phyloP scores from a whole-genome alignment of 2,329 filamentous ascomycete species.

The Zymoseptoria pseudotritici region DNA sequence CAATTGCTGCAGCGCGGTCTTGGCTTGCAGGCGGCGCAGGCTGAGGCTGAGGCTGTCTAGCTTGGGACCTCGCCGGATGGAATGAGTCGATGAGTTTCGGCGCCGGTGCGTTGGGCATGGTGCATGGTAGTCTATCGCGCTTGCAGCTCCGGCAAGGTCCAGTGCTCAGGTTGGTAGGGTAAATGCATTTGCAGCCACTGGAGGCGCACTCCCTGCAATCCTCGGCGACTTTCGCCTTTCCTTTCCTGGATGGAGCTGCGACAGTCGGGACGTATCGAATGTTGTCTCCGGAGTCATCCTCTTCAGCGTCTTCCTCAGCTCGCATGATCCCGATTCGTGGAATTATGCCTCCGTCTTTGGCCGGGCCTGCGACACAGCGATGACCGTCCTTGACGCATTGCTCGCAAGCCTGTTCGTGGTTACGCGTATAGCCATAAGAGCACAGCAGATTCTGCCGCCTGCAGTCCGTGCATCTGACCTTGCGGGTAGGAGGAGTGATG shows the following conservation, averaged over 20 bases:
- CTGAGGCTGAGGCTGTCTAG: background rate
- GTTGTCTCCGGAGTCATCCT: constrained; percentile 2
- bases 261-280: background rate
- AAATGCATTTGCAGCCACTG: constrained; percentile 11
- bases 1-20: background rate
- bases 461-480: constrained; percentile 32
- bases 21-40: background rate
- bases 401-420: constrained; percentile 27
- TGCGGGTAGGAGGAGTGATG: constrained; percentile 26
- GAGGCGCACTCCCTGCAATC: constrained; percentile 11
- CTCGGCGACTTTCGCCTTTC: background rate
- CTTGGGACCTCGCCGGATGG: background rate
- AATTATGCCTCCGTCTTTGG: constrained; percentile 14
- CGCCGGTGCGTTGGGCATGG: background rate
- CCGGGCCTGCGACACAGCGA: constrained; percentile 34
- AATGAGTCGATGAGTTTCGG: background rate
- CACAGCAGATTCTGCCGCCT: constrained; percentile 24
- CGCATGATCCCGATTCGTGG: constrained; percentile 14
- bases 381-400: constrained; percentile 24
- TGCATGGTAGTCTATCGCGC: background rate
- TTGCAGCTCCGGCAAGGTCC: constrained; percentile 16
- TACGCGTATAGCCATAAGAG: constrained; percentile 27
- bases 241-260: background rate
- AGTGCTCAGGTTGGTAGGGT: background rate
- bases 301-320: constrained; percentile 13